Evolutionary conservation across 192 early-diverging fungal species (phyloP).

Genomic region (Backusella morwellensis): DNA sequence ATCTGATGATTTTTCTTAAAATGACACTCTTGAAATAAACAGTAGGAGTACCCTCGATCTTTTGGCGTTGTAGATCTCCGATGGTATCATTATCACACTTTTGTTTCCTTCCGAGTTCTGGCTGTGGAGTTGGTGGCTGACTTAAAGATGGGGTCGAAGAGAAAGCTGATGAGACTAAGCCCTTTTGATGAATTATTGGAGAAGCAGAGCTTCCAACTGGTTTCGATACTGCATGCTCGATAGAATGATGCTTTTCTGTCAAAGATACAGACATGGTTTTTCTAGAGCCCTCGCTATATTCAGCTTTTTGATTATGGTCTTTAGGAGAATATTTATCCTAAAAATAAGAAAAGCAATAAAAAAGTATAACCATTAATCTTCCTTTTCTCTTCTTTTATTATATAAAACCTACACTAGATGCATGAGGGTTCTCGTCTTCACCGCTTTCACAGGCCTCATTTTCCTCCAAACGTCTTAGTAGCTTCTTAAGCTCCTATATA

Average conservation of each 20-base stretch:
- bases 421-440: slow-evolving; percentile 54
- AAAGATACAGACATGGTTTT: slow-evolving; percentile 5
- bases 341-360: neutral
- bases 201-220: slow-evolving; percentile 27
- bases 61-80: neutral
- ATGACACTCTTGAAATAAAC: no score
- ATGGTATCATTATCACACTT: neutral
- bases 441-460: slow-evolving; percentile 63
- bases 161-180: neutral
- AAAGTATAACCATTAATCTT: neutral
- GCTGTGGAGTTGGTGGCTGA: neutral
- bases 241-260: slow-evolving; percentile 24
- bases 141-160: neutral
- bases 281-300: slow-evolving; percentile 4
- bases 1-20: no score
- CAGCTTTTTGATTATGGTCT: slow-evolving; percentile 13
- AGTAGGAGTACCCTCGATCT: neutral
- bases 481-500: slow-evolving; percentile 54
- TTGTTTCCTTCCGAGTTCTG: neutral
- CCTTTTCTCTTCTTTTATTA: no score
- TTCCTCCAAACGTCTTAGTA: slow-evolving; percentile 58
- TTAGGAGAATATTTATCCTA: neutral
- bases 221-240: slow-evolving; percentile 24
- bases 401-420: slow-evolving; percentile 38
- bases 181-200: slow-evolving; percentile 9